Conservation (phyloP, 805 yeast species). For the Lachancea quebecensis region DNA sequence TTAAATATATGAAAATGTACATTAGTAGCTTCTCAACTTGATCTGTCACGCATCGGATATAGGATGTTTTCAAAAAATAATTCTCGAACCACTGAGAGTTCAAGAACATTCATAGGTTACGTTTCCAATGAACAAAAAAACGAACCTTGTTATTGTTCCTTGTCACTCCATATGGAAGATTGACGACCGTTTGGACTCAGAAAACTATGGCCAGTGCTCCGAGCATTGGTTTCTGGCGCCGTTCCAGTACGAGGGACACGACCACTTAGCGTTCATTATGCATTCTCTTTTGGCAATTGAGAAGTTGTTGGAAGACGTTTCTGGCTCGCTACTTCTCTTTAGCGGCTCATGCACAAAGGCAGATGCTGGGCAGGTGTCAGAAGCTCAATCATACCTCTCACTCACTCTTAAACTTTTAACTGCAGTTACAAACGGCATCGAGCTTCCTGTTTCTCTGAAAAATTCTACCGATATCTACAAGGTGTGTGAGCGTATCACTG, state of each 20-base stretch:
- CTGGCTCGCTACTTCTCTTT: conserved; percentile 36
- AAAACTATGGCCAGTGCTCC: conserved; percentile 39
- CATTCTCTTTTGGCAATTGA: conserved; percentile 48
- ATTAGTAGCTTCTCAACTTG: not conserved
- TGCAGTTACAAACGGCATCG: conserved; percentile 13
- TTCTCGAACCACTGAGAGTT: no score
- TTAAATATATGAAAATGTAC: not conserved
- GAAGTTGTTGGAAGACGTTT: conserved; percentile 27
- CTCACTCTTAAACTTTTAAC: conserved; percentile 34
- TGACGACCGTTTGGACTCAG: conserved; percentile 13
- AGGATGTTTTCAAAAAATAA: no score
- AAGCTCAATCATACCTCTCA: conserved; percentile 49
- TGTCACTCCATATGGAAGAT: conserved; percentile 57
- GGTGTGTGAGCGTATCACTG: not conserved
- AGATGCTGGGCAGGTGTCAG: conserved; percentile 49
- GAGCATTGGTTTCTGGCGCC: conserved; percentile 62
- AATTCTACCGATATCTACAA: conserved; percentile 9
- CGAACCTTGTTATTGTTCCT: conserved; percentile 44
- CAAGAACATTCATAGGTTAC: no score
- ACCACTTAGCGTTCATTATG: conserved; percentile 56
- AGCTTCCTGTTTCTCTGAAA: conserved; percentile 7
- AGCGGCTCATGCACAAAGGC: conserved; percentile 71
- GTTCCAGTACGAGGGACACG: conserved; percentile 64
- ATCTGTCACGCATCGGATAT: no score
- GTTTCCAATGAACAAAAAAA: conserved; percentile 7